Conservation (phyloP, 1,139 yeast genomes). For the Arxiozyma bovina region DNA sequence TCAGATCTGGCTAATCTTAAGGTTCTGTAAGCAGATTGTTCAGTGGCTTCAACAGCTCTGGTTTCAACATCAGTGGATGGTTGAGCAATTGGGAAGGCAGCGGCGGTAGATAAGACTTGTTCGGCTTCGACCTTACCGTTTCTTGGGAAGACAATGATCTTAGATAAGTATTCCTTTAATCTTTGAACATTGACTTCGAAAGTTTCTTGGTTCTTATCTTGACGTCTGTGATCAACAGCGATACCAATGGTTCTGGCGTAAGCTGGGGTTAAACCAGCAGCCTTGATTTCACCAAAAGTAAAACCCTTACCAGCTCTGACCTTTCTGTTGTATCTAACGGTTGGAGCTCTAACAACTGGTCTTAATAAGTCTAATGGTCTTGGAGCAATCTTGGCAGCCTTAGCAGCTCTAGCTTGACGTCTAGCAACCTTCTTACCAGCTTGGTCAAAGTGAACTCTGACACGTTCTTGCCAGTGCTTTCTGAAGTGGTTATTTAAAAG, state of each 20-base stretch:
- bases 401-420: slow-evolving; percentile 87
- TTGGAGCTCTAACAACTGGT: slow-evolving; percentile 96
- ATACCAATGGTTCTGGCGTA: slow-evolving; percentile 98
- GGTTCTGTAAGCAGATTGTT: slow-evolving; percentile 75
- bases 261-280: slow-evolving; percentile 90
- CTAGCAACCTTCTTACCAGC: slow-evolving; percentile 79
- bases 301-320: slow-evolving; percentile 99
- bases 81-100: slow-evolving; percentile 90
- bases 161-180: slow-evolving; percentile 91
- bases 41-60: slow-evolving; percentile 88
- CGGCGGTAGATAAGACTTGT: slow-evolving; percentile 66
- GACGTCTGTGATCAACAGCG: slow-evolving; percentile 99
- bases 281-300: slow-evolving; percentile 96
- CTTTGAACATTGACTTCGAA: slow-evolving; percentile 92
- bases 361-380: slow-evolving; percentile 93
- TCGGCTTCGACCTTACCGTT: slow-evolving; percentile 71
- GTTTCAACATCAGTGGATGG: slow-evolving; percentile 62
- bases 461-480: slow-evolving; percentile 99
- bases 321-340: slow-evolving; percentile 98
- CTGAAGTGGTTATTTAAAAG: slow-evolving; percentile 94
- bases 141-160: slow-evolving; percentile 93
- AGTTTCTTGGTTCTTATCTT: slow-evolving; percentile 94
- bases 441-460: slow-evolving; percentile 95
- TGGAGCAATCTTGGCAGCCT: slow-evolving; percentile 95
- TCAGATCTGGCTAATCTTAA: slow-evolving; percentile 92